These are phyloP conservation scores for Rubroshorea leprosula DNA, from an alignment of 345 rosid genomes.

Conservation along the genomic window DNA sequence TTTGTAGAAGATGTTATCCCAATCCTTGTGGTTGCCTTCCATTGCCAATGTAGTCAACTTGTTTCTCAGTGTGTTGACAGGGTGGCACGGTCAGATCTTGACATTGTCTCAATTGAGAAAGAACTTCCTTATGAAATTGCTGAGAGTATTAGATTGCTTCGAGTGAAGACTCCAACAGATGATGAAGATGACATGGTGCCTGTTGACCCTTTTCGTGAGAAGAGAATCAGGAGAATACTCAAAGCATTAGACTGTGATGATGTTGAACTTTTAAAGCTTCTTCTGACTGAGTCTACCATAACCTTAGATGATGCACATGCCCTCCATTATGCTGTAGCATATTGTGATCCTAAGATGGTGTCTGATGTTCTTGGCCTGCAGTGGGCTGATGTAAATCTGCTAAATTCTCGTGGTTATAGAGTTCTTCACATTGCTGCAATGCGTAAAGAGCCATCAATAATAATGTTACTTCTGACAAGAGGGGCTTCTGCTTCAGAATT, in stretches of 20 bases:
- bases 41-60: constrained; percentile 69
- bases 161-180: constrained; percentile 34
- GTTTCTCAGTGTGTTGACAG: constrained; percentile 65
- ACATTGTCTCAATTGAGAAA: constrained; percentile 58
- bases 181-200: constrained; percentile 29
- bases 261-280: constrained; percentile 84
- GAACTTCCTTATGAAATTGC: constrained; percentile 74
- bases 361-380: constrained; percentile 65
- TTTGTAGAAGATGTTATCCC: constrained; percentile 73
- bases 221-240: constrained; percentile 68
- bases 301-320: constrained; percentile 77
- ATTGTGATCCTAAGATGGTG: constrained; percentile 88
- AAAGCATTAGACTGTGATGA: constrained; percentile 95
- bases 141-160: constrained; percentile 45
- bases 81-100: constrained; percentile 80
- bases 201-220: constrained; percentile 40
- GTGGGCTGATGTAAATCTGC: constrained; percentile 65
- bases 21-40: constrained; percentile 76
- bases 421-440: constrained; percentile 89
- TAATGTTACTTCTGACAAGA: constrained; percentile 59
- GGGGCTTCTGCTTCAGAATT: constrained; percentile 71
- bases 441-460: constrained; percentile 71
- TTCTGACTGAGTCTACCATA: constrained; percentile 67
- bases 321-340: constrained; percentile 84
- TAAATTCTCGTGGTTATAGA: constrained; percentile 70